Base-by-base conservation (phyloP, 73 alveolate genomes). In the Symbiodinium pilosum region DNA sequence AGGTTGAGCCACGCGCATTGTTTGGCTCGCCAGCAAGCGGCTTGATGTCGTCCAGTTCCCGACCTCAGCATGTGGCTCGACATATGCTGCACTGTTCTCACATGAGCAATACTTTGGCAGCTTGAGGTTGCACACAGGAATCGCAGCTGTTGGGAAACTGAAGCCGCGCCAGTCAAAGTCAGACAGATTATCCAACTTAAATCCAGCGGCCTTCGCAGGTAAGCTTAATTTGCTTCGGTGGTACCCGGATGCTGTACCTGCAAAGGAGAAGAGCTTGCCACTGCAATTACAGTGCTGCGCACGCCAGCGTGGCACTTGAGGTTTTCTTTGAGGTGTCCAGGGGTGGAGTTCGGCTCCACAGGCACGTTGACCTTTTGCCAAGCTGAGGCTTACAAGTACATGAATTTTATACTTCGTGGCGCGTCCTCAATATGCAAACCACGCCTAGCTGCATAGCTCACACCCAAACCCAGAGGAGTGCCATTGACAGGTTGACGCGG, bases 221-320 rank as follows among this genome's bases (percentile, higher is more conserved):
- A 18, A 91, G 97, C 56, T 91, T 91, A 88, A 91, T 91, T 88
- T 91, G 97, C 97, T 91, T 91, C 68, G 97, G 97, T 20, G 97
- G 97, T 41, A 71, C 97, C 83, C 97, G 87, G 88, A 91, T 91
- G 81, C 97, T 91, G 97, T 91, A 91, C 97, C 97, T 91, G 59
- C 59, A 47, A 47, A 47, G 14, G 81, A 64, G 73, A 54, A 54
- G 34, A 54, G n/a, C 26, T 54, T n/a, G 32, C 32, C 34, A 9
- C 34, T 11, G 73, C 73, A 54, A 9, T 16, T n/a, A 24, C 32
- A 54, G 32, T 8, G 1, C 34, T 18, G 41, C 81, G 39, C 59
- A 47, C 14, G 59, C 81, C 39, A 28, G 20, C 3, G 86, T 77
- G 52, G 87, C 97, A 91, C 97, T 91, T 91, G 68, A 91, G 97